Evolutionary conservation across 495 filamentous ascomycete genomes (phyloP).

Genomic region (Neurospora tetrasperma): DNA sequence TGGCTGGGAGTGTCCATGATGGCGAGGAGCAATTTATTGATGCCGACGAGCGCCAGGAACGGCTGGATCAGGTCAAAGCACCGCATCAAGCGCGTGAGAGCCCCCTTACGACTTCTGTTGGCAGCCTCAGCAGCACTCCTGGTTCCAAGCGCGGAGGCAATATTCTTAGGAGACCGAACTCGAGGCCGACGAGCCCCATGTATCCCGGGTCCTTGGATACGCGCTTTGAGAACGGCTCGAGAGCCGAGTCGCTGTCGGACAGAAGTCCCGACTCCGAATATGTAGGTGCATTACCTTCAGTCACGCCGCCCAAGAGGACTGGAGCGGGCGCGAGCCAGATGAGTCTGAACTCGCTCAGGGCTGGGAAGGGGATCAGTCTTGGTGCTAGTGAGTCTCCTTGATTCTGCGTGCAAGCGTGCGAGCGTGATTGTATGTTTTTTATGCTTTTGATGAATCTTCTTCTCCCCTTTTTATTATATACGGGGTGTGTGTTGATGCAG

Average conservation of each 20-base stretch:
- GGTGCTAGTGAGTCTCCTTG: constrained; percentile 17
- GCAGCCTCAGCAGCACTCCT: background rate
- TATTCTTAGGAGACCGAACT: background rate
- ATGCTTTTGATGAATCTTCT: background rate
- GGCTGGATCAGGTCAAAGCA: background rate
- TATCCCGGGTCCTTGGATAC: background rate
- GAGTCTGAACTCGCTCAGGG: constrained; percentile 18
- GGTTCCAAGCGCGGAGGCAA: background rate
- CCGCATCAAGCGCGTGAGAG: constrained; percentile 5
- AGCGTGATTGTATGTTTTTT: background rate
- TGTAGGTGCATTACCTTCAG: background rate
- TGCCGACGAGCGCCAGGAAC: background rate
- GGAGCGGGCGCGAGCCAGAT: constrained; percentile 14
- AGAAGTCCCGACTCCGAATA: background rate
- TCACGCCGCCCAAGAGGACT: constrained; percentile 6
- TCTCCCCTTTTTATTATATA: background rate
- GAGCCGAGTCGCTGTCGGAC: background rate
- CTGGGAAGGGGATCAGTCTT: constrained; percentile 25
- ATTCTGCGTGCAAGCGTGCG: background rate
- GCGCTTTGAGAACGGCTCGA: background rate
- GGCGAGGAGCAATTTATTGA: constrained; percentile 3
- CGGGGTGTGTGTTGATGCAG: background rate
- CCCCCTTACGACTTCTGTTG: background rate
- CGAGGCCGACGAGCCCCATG: background rate
- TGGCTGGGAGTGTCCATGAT: constrained; percentile 10